phyloP scores from a whole-genome alignment of 2,329 filamentous ascomycete genomes.

The Penicillium palitans region DNA sequence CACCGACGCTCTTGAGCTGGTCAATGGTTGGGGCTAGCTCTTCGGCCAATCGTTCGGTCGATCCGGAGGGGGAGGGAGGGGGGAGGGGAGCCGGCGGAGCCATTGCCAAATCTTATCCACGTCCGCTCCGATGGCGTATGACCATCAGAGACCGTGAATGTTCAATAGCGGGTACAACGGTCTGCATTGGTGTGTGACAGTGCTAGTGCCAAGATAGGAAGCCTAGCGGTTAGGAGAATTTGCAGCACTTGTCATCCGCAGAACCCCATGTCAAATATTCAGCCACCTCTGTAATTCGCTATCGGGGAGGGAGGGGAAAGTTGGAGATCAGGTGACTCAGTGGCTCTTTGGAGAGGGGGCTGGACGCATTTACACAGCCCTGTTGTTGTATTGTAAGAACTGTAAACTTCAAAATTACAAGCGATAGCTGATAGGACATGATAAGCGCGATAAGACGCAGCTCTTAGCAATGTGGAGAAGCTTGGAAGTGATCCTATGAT shows the following conservation, averaged over 20 bases:
- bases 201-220: slow-evolving; percentile 16
- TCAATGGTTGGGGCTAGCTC: slow-evolving; percentile 42
- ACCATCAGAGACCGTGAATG: slow-evolving; percentile 39
- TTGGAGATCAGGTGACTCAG: slow-evolving; percentile 20
- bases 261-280: slow-evolving; percentile 13
- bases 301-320: slow-evolving; percentile 8
- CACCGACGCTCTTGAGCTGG: slow-evolving; percentile 37
- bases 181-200: slow-evolving; percentile 37
- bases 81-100: slow-evolving; percentile 28
- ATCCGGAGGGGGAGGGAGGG: slow-evolving; percentile 33
- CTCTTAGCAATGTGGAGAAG: slow-evolving; percentile 18
- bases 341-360: slow-evolving; percentile 1
- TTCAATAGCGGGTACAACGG: slow-evolving; percentile 33
- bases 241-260: slow-evolving; percentile 6
- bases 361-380: background rate
- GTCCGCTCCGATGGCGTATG: slow-evolving; percentile 30
- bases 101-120: slow-evolving; percentile 38
- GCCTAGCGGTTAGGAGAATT: slow-evolving; percentile 7
- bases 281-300: slow-evolving; percentile 12
- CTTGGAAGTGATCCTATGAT: slow-evolving; percentile 10
- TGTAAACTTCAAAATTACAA: background rate
- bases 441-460: slow-evolving; percentile 18
- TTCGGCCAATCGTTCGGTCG: slow-evolving; percentile 37
- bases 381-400: slow-evolving; percentile 1
- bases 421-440: slow-evolving; percentile 16